These are phyloP conservation scores for Liriodendron chinense DNA, from an alignment of 164 flowering plant genomes.

Conservation along the genomic window DNA sequence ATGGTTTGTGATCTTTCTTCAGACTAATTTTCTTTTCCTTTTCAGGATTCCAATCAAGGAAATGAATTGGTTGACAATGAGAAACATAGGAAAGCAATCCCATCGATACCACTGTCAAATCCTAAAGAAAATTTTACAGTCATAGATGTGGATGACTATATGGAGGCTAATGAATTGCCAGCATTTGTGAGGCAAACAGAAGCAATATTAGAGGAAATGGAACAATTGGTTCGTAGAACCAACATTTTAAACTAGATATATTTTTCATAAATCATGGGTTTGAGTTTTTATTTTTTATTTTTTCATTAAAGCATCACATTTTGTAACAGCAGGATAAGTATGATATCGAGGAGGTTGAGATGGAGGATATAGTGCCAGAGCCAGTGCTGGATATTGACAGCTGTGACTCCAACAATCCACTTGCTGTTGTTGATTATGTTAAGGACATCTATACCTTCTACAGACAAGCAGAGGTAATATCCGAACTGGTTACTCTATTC, in stretches of 20 bases:
- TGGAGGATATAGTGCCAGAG: conserved; percentile 65
- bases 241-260: not conserved
- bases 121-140: conserved; percentile 36
- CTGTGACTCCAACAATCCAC: conserved; percentile 54
- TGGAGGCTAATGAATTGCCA: conserved; percentile 40
- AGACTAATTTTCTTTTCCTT: not conserved
- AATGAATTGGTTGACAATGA: conserved; percentile 1
- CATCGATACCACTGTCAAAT: conserved; percentile 14
- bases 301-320: not conserved
- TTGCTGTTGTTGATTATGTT: conserved; percentile 80
- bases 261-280: not conserved
- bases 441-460: conserved; percentile 67
- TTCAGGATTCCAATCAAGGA: conserved; percentile 30
- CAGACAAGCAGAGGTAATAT: conserved; percentile 64
- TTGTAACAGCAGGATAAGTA: conserved; percentile 6
- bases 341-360: conserved; percentile 58
- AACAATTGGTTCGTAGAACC: conserved; percentile 46
- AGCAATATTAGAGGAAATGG: conserved; percentile 72
- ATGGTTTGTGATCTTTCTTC: not conserved
- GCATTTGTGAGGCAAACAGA: conserved; percentile 71
- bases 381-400: conserved; percentile 60
- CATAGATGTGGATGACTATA: conserved; percentile 48
- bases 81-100: conserved; percentile 15
- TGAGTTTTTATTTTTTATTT: not conserved
- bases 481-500: not conserved